These are phyloP conservation scores for Massarina eburnea DNA, from an alignment of 2,329 filamentous ascomycete genomes.

Conservation along the genomic window DNA sequence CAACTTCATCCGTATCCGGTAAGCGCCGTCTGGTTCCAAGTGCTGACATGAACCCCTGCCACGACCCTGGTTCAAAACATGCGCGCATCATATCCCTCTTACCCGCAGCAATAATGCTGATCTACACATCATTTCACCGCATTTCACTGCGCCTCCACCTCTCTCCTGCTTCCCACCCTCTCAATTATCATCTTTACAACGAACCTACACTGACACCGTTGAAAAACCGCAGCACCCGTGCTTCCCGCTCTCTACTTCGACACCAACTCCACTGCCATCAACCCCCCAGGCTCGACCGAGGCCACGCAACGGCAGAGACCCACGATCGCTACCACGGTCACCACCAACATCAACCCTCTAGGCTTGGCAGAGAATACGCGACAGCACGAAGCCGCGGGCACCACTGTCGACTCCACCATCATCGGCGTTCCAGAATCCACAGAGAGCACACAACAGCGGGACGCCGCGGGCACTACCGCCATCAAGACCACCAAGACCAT, in stretches of 20 bases:
- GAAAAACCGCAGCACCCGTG: neutral
- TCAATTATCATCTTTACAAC: neutral
- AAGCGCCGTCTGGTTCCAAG: neutral
- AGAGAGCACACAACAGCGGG: constrained; percentile 5
- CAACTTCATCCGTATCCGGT: neutral
- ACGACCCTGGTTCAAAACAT: neutral
- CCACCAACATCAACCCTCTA: neutral
- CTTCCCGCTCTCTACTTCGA: constrained; percentile 1
- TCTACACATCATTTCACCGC: too few relatives aligned
- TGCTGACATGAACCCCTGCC: neutral
- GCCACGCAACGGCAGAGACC: constrained; percentile 7
- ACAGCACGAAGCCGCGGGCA: too few relatives aligned
- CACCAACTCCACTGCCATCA: neutral
- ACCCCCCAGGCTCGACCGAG: neutral
- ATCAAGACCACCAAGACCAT: too few relatives aligned
- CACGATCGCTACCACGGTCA: constrained; percentile 17
- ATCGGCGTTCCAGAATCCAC: constrained; percentile 10
- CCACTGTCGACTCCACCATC: too few relatives aligned
- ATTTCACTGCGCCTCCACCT: too few relatives aligned
- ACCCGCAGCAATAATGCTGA: neutral
- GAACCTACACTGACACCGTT: neutral
- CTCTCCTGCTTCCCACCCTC: neutral
- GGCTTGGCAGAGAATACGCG: too few relatives aligned
- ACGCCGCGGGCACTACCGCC: too few relatives aligned
- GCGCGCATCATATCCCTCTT: neutral